Evolutionary conservation across 805 yeast species (phyloP), one percentile per base, ranked within the genome.

Genomic region (Saturnispora sanitii): DNA sequence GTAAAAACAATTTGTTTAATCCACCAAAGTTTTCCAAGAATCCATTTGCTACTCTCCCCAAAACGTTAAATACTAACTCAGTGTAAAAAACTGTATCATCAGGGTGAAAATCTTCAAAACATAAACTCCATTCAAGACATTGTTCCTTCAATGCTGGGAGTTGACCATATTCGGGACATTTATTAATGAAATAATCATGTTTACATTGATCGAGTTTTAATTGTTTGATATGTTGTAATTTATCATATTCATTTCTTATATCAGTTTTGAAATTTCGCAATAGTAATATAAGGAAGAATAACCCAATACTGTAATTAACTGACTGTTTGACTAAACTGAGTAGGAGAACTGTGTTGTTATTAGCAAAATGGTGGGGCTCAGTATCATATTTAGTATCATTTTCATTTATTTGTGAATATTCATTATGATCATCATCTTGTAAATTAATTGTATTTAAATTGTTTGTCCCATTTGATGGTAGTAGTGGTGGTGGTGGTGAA

Each of bases 1-100:
- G 9, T 11, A 73, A 51, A 3, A 77, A 66, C 4, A 66, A 26
- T 34, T 77, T 63, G 16, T 81, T 73, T 53, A 79, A 77, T 46
- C 70, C 59, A 3, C 84, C 79, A 33, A 82, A 66, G 0, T 86
- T 87, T 47, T 81, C 84, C 16, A 81, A 65, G 41, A 82, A 64
- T 0, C 80, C 71, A 49, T 79, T 78, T 9, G 80, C 49, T 13
- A 81, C 62, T 37, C 73, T 59, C 0, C 87, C 88, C 2, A 82
- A 49, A 0, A 80, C 70, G 41, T 73, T 76, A 1, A 84, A 83
- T 44, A 77, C 70, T 11, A 80, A 62, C 33, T 69, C 66, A 1
- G 84, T 67, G 49, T 76, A 69, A 3, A 78, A 75, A 1, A 68
- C 64, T 41, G 56, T 47, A 51, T 67, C 55, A 50, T 62, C 49